phyloP scores from a whole-genome alignment of 352 stramenopile genomes.

The Phytophthora ramorum region DNA sequence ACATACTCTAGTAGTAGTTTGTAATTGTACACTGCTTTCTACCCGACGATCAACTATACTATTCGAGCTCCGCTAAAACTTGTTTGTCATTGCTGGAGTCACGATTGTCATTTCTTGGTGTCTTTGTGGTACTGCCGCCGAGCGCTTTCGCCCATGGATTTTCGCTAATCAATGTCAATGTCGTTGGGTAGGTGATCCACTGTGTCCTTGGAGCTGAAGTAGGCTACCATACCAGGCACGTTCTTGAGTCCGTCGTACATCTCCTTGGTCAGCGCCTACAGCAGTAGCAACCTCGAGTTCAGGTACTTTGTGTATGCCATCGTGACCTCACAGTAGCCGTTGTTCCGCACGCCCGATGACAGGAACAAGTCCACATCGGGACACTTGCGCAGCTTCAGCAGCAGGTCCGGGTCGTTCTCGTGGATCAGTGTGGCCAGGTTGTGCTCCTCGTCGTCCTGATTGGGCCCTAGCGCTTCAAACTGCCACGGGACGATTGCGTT shows the following conservation, averaged over 20 bases:
- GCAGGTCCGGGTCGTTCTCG: too few species aligned
- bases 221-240: constrained; percentile 43
- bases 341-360: constrained; percentile 40
- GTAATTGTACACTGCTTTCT: too few species aligned
- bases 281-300: constrained; percentile 41
- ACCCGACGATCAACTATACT: too few species aligned
- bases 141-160: too few species aligned
- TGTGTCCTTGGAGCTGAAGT: constrained; percentile 40
- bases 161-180: constrained; percentile 36
- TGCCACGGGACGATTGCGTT: constrained; percentile 61
- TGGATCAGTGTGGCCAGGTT: constrained; percentile 41
- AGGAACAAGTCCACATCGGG: constrained; percentile 73
- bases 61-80: too few species aligned
- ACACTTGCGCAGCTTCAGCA: constrained; percentile 56
- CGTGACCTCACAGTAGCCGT: constrained; percentile 63
- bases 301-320: constrained; percentile 65
- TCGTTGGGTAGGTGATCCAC: constrained; percentile 48
- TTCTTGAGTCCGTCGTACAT: constrained; percentile 41
- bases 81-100: too few species aligned
- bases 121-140: constrained; percentile 70
- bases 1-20: too few species aligned
- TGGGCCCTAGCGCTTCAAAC: constrained; percentile 32
- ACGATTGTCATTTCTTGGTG: constrained; percentile 27
- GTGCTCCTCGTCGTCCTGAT: constrained; percentile 24
- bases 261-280: constrained; percentile 49